These are phyloP conservation scores for Purshia tridentata DNA, from an alignment of 306 rosid species.

Conservation along the genomic window DNA sequence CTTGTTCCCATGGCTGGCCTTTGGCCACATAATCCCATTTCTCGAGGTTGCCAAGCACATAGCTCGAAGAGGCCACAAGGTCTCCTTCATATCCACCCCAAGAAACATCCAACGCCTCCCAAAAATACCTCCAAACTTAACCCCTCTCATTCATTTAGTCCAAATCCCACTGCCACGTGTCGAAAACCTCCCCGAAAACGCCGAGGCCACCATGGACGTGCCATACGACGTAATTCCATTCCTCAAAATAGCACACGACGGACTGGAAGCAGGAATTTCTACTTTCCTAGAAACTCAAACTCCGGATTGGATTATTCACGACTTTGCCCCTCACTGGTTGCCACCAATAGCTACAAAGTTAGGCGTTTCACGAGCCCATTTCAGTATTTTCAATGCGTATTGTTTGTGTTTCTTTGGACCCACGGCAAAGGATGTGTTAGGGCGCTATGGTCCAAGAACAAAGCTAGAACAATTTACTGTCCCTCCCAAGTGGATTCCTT, in stretches of 20 bases:
- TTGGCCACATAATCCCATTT: conserved; percentile 44
- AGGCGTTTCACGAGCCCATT: conserved; percentile 32
- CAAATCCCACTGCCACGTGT: conserved; percentile 19
- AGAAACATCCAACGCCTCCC: conserved; percentile 51
- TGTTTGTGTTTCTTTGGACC: background rate
- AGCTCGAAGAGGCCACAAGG: conserved; percentile 40
- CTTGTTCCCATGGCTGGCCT: conserved; percentile 54
- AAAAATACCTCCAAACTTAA: conserved; percentile 13
- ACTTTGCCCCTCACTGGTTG: conserved; percentile 39
- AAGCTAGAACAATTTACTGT: conserved; percentile 12
- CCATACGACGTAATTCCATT: conserved; percentile 39
- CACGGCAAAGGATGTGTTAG: background rate
- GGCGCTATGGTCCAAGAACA: background rate
- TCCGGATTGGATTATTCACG: conserved; percentile 59
- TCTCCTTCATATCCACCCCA: conserved; percentile 47
- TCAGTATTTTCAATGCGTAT: conserved; percentile 34
- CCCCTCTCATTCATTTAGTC: conserved; percentile 23
- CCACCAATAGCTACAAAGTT: conserved; percentile 1
- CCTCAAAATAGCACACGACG: conserved; percentile 45
- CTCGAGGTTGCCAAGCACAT: conserved; percentile 41
- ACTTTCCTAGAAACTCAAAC: conserved; percentile 24
- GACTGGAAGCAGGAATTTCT: conserved; percentile 34
- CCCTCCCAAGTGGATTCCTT: conserved; percentile 31
- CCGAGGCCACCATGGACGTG: conserved; percentile 48
- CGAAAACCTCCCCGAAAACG: conserved; percentile 32